Base-by-base conservation (phyloP, 176 grass and related monocot species). In the Poa pratensis region DNA sequence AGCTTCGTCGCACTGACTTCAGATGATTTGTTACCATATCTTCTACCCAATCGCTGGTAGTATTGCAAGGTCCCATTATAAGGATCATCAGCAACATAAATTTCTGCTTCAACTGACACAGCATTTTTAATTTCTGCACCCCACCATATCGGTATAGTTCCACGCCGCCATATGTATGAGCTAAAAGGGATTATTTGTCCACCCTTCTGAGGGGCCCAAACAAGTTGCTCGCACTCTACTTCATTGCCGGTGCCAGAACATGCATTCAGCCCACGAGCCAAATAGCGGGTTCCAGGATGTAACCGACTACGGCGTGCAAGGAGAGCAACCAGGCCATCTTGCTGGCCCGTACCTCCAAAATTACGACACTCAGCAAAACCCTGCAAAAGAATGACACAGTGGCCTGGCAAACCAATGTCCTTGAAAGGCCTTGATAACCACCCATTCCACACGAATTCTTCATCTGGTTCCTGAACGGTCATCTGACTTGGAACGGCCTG, bases 231-330 rank as follows among this genome's bases (percentile, higher is more conserved):
- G 19, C 96, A 99, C 79, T 99, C 96, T 43, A 96, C 93, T 83
- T 99, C 96, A 86, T 99, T 99, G 82, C 96, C 96, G 69, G 96
- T 96, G 53, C 96, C 91, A 66, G 91, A 99, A 85, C 96, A 99
- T 79, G 93, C 93, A 88, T 99, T 99, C 35, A 99, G 69, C 53
- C 96, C 96, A 89, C 96, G 90, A 73, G 93, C 96, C 89, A 99
- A 89, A 82, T 99, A 99, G 78, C 93, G 93, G 19, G 96, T 99
- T 71, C 96, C 96, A 80, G 96, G 96, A 90, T 99, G 96, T 57
- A 99, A 80, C 77, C 92, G 94, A 43, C 96, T 99, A 76, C 96
- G 96, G 32, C 96, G 94, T 58, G 96, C 96, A 91, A 96, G 86
- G 80, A 99, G 93, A 77, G 93, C 91, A 81, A 96, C 93, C 39